Evolutionary conservation across 2,329 filamentous ascomycete species (phyloP).

Genomic region (Teratosphaeria epicoccoides): DNA sequence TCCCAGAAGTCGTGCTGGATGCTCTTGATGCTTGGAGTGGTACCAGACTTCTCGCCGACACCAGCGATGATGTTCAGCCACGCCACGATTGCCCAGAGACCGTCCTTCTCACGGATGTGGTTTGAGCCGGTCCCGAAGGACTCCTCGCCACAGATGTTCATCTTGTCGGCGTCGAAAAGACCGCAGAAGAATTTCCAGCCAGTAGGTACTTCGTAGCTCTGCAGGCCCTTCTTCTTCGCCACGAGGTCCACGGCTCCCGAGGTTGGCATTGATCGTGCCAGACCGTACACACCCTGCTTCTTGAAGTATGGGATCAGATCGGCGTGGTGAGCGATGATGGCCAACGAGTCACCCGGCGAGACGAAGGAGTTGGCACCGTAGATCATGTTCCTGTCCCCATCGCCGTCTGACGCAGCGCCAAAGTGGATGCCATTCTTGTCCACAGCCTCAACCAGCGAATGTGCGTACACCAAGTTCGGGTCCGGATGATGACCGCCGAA

Average conservation of each 20-base stretch:
- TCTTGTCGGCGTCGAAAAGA: conserved; percentile 85
- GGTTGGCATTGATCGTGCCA: conserved; percentile 96
- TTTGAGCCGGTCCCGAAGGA: conserved; percentile 96
- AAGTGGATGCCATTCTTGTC: conserved; percentile 89
- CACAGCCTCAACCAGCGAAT: conserved; percentile 85
- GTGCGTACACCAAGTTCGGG: conserved; percentile 93
- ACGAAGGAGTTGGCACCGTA: conserved; percentile 96
- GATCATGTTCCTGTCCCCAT: conserved; percentile 99
- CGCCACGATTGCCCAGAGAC: conserved; percentile 90
- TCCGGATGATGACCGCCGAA: conserved; percentile 97
- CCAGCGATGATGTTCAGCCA: conserved; percentile 99
- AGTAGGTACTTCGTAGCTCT: conserved; percentile 93
- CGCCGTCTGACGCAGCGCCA: conserved; percentile 89
- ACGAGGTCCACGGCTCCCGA: conserved; percentile 92
- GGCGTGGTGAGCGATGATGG: conserved; percentile 95
- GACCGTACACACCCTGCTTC: conserved; percentile 89
- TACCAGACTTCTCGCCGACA: conserved; percentile 68
- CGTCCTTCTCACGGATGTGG: conserved; percentile 98
- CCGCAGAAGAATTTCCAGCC: conserved; percentile 99
- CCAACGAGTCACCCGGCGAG: conserved; percentile 90
- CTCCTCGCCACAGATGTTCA: conserved; percentile 98
- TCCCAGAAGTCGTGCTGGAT: conserved; percentile 98
- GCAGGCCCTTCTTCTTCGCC: conserved; percentile 82
- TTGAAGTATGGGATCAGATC: conserved; percentile 97
- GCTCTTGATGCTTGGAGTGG: conserved; percentile 83